Base-by-base conservation (phyloP, 192 early-diverging fungal genomes). In the Coemansia sp. region DNA sequence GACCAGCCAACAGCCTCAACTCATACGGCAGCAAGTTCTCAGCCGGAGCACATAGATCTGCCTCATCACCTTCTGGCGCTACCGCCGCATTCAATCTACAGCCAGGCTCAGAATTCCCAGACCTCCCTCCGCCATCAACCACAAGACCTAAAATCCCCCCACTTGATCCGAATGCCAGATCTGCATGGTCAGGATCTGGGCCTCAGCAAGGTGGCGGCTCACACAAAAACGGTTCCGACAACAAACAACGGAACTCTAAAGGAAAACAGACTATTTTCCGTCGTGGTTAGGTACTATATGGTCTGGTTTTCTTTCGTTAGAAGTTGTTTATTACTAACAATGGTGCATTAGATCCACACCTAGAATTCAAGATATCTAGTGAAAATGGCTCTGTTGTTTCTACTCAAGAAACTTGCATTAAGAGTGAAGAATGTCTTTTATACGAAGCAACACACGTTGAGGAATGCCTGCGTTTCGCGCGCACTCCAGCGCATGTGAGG, bases 381-480 rank as follows among this genome's bases (percentile, higher is more conserved):
- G 8, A 18, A 16, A 5, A 16, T 19, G 48, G 8, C n/a, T 49
- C 7, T 49, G 19, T 49, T 18, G 19, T 19, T 32, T 32, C 32
- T 32, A 32, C 32, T 32, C 32, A 32, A 32, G 32, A 16, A 49
- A 21, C 19, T 8, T 4, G 19, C 19, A 8, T 16, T 49, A 49
- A 49, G 47, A 5, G 42, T 47, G 32, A 52, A 61, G 39, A 67
- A 66, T 60, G 62, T 62, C 45, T 10, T 65, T 49, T 3, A 72
- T 72, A 4, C 69, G 49, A 3, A 36, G 10, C 40, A 80, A 36
- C 9, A 80, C 51, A 13, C 32, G 40, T 21, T 36, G 40, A 11
- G 77, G 72, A 13, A 80, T 58, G 15, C 77, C 77, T 6, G 72
- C 77, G 13, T 56, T 56, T 8, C 63, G 47, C 4, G 73, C 77